A percentile compares a stretch with the other conserved stretches of the same genome.
These are phyloP conservation scores for Bidens hawaiensis DNA, from an alignment of 140 eudicot genomes.

Conservation along the genomic window DNA sequence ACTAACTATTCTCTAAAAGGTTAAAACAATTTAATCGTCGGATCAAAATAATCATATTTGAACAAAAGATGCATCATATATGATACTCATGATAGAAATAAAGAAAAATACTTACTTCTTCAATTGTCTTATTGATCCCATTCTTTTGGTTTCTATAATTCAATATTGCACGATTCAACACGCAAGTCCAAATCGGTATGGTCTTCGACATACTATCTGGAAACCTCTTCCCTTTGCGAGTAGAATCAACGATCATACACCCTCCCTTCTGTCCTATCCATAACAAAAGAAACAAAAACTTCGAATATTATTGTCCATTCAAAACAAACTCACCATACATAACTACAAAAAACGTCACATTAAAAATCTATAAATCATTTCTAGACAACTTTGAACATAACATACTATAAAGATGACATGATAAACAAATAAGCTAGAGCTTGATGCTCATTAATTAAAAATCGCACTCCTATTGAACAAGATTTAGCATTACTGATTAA, in stretches of 20 bases:
- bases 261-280: constrained; percentile 97
- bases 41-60: background rate
- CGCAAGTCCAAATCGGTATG: constrained; percentile 93
- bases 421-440: constrained; percentile 1
- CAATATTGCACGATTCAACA: constrained; percentile 71
- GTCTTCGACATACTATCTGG: constrained; percentile 99
- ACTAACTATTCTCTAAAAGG: too few relatives aligned
- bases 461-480: background rate
- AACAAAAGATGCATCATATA: background rate
- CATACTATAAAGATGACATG: background rate
- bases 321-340: background rate
- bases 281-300: constrained; percentile 22
- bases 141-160: constrained; percentile 36
- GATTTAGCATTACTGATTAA: background rate
- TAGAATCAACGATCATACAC: constrained; percentile 89
- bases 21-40: too few relatives aligned
- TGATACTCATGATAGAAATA: background rate
- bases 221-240: constrained; percentile 94
- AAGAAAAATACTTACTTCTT: constrained; percentile 35
- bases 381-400: background rate
- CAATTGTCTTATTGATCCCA: constrained; percentile 8
- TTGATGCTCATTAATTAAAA: background rate
- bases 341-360: background rate
- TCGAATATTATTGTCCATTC: constrained; percentile 12
- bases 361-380: background rate